These are phyloP conservation scores for Penicillium canescens DNA, from an alignment of 495 filamentous ascomycete genomes.

Conservation along the genomic window DNA sequence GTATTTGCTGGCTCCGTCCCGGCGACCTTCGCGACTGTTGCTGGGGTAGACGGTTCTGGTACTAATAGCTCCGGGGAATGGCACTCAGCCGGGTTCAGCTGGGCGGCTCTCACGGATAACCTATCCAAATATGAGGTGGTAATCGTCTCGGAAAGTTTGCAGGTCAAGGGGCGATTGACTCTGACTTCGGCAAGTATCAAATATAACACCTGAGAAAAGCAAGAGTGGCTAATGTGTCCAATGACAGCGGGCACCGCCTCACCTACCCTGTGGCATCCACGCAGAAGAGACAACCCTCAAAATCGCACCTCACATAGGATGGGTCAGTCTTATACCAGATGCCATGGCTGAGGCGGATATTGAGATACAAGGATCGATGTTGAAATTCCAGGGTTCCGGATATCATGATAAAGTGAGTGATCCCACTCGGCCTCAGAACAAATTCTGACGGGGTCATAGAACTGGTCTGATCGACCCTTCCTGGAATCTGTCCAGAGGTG, in stretches of 20 bases:
- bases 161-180: constrained; percentile 12
- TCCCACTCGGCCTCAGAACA: background rate
- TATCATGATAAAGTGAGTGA: constrained; percentile 43
- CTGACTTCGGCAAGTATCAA: constrained; percentile 15
- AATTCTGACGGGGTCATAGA: constrained; percentile 11
- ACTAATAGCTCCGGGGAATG: constrained; percentile 12
- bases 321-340: constrained; percentile 37
- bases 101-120: constrained; percentile 7
- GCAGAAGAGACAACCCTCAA: constrained; percentile 13
- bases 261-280: constrained; percentile 22
- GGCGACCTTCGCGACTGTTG: constrained; percentile 17
- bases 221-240: background rate
- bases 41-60: background rate
- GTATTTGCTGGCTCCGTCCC: constrained; percentile 17
- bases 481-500: constrained; percentile 22
- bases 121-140: constrained; percentile 16
- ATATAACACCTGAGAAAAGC: background rate
- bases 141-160: constrained; percentile 15
- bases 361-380: constrained; percentile 18
- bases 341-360: constrained; percentile 30
- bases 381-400: constrained; percentile 36
- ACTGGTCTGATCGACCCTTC: constrained; percentile 32
- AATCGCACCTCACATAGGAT: constrained; percentile 33
- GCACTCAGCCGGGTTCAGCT: constrained; percentile 17
- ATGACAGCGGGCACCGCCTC: constrained; percentile 4